These are phyloP conservation scores for Yamadazyma sp. DNA, from an alignment of 805 yeast species.

Conservation along the genomic window DNA sequence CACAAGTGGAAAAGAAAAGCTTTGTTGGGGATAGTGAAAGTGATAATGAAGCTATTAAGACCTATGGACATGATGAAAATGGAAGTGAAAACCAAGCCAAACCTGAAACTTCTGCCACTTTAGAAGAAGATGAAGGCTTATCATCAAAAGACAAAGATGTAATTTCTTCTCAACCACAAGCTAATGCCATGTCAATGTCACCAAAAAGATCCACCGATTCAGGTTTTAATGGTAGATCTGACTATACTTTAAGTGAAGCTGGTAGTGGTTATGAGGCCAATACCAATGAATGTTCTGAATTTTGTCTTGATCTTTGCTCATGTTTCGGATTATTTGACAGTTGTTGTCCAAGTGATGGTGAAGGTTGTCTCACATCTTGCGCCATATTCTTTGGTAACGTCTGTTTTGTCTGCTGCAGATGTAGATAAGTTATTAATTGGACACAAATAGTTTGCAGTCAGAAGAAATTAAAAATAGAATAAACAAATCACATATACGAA, in stretches of 20 bases:
- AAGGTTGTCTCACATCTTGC: conserved; percentile 35
- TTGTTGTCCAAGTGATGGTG: conserved; percentile 41
- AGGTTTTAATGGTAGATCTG: conserved; percentile 13
- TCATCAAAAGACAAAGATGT: too few species aligned
- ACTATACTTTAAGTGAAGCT: conserved; percentile 21
- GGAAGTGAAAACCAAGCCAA: background rate
- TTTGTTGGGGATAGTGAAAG: conserved; percentile 6
- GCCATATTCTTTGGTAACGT: conserved; percentile 38
- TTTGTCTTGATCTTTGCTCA: conserved; percentile 32
- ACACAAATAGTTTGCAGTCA: background rate
- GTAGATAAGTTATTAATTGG: conserved; percentile 16
- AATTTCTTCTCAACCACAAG: conserved; percentile 15
- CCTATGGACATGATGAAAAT: background rate
- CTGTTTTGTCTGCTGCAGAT: conserved; percentile 31
- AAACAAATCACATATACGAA: background rate
- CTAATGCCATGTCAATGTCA: conserved; percentile 12
- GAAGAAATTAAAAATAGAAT: background rate
- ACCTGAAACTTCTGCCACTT: too few species aligned
- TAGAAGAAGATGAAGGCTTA: too few species aligned
- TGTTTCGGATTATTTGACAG: conserved; percentile 41
- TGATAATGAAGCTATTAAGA: background rate
- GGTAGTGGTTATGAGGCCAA: conserved; percentile 39
- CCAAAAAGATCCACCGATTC: conserved; percentile 5
- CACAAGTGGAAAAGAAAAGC: conserved; percentile 10
- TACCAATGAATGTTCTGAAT: conserved; percentile 39